Percentiles rank a stretch among this genome's conserved stretches.
These are phyloP conservation scores for Naganishia antarctica DNA, from an alignment of 768 basidiomycete genomes.

Conservation along the genomic window DNA sequence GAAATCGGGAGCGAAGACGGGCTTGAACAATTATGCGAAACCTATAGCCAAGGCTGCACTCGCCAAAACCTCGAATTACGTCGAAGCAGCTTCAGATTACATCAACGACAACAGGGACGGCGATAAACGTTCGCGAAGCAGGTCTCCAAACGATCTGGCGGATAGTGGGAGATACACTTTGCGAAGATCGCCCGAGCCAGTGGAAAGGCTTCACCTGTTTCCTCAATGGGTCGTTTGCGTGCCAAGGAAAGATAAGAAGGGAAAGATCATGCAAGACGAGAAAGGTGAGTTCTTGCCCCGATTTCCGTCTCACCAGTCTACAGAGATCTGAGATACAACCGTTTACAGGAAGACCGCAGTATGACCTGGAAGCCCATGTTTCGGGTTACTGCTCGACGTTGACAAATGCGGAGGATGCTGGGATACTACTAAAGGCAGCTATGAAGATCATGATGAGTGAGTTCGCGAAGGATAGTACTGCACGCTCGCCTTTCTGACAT, in stretches of 20 bases:
- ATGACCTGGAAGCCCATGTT: conserved; percentile 10
- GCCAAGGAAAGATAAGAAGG: conserved; percentile 8
- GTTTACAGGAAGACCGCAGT: conserved; percentile 1
- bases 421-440: background rate
- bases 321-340: too few relatives aligned
- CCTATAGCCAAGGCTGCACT: conserved; percentile 20
- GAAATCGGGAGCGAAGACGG: background rate
- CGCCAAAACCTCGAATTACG: background rate
- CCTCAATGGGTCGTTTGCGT: conserved; percentile 26
- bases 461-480: background rate
- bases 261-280: background rate
- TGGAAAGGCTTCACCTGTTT: conserved; percentile 23
- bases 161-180: background rate
- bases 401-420: conserved; percentile 7
- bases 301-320: too few relatives aligned
- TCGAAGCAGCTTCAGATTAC: background rate
- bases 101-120: background rate
- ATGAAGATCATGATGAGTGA: conserved; percentile 13
- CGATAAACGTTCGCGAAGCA: conserved; percentile 20
- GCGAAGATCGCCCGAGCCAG: conserved; percentile 16
- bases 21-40: conserved; percentile 18
- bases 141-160: conserved; percentile 12
- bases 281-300: conserved; percentile 5
- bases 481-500: too few relatives aligned
- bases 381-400: background rate